A percentile compares a stretch with the other conserved stretches of the same genome.
phyloP scores from a whole-genome alignment of 768 basidiomycete species.

The Amanita thiersii region DNA sequence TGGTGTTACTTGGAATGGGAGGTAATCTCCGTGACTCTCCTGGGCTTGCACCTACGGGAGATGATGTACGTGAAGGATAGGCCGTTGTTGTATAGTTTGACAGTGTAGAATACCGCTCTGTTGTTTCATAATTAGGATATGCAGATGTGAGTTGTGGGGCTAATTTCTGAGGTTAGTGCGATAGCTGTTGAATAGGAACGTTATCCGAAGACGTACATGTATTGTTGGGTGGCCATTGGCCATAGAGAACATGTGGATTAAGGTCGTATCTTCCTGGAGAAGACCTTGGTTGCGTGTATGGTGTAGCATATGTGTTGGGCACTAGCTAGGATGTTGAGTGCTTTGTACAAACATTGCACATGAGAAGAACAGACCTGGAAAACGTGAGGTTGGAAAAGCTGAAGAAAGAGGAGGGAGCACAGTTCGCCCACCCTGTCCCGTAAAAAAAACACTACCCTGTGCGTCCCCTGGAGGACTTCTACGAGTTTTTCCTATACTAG shows the following conservation, averaged over 20 bases:
- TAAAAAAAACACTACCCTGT: slow-evolving; percentile 59
- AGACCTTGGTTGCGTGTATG: slow-evolving; percentile 59
- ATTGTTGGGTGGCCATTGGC: slow-evolving; percentile 31
- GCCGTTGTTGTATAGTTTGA: slow-evolving; percentile 29
- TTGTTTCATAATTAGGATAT: slow-evolving; percentile 46
- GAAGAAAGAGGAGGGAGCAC: slow-evolving; percentile 81
- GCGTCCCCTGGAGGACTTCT: slow-evolving; percentile 63
- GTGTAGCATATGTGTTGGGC: slow-evolving; percentile 48
- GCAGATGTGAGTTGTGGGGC: slow-evolving; percentile 39
- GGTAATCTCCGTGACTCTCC: slow-evolving; percentile 53
- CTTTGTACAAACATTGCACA: slow-evolving; percentile 41
- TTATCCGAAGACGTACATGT: slow-evolving; percentile 24
- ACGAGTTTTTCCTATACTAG: slow-evolving; percentile 54
- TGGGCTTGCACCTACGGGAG: slow-evolving; percentile 38
- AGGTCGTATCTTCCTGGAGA: slow-evolving; percentile 55
- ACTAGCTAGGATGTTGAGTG: slow-evolving; percentile 55
- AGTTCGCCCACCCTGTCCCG: slow-evolving; percentile 83
- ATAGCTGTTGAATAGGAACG: slow-evolving; percentile 21
- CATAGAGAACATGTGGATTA: slow-evolving; percentile 38
- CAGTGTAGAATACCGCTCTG: slow-evolving; percentile 47
- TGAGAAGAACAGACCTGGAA: slow-evolving; percentile 75
- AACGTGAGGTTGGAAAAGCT: slow-evolving; percentile 82
- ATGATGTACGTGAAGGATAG: slow-evolving; percentile 40
- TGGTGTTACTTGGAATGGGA: slow-evolving; percentile 38
- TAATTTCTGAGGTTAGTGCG: slow-evolving; percentile 26